Base-by-base conservation (phyloP, 129 eudicot genomes). In the Heracleum sosnowskyi region DNA sequence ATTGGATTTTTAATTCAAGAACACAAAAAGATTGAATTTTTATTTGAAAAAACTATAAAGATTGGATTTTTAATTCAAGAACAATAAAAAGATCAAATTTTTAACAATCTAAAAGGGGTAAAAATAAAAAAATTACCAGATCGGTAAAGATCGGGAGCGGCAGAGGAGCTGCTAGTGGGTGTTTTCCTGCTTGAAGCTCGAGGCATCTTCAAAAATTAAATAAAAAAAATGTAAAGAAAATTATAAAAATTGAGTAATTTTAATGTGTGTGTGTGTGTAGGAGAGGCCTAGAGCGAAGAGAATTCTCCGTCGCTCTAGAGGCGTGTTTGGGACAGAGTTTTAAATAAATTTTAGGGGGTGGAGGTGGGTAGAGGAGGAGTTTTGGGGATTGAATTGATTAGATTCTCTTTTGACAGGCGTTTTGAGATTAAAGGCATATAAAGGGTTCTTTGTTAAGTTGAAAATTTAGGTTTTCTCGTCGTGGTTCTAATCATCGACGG, bases 181-280 rank as follows among this genome's bases (percentile, higher is more conserved):
- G 76, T 85, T 86, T 90, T 90, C 80, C 85, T 88, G 31, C 90
- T 86, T 7, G 96, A 88, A 85, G 86, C 88, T 69, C 96, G 90
- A 70, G 90, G 90, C 96, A 90, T 90, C 80, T 81, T 87, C 41
- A 73, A 82, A 5, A 66, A 72, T 3, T 16, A 31, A 0, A 45
- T 37, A 12, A 28, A 62, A 42, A 28, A 49, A 69, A 4, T 13
- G 0, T 4, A 15, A 31, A 15, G 15, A 5, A 31, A 35, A 68
- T 4, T 31, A 68, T 26, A 22, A n/a, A 15, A 28, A 8, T 1
- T n/a, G 33, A 57, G 66, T 57, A 57, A n/a, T 24, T 4, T 20
- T 49, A 53, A 55, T 24, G 1, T 13, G 7, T 34, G 24, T 22
- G 9, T 17, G 10, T 68, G 0, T 71, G 39, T 70, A 13, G 47